Percentiles rank a stretch among this genome's conserved stretches.
Evolutionary conservation across 23 red algal species (phyloP).

Genomic region (Cyanidium caldarium): DNA sequence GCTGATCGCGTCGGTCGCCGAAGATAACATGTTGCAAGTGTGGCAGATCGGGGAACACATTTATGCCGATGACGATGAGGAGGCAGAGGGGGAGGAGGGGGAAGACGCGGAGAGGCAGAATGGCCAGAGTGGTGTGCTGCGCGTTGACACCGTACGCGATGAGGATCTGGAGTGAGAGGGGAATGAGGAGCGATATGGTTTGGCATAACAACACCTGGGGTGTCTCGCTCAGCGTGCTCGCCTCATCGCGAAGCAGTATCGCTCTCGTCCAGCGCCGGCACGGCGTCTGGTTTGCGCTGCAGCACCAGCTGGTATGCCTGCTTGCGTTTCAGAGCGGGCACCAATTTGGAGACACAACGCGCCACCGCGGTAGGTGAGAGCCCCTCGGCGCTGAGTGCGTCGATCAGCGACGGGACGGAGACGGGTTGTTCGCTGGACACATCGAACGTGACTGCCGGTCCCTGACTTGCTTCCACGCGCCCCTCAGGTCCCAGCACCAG

Average conservation of each 20-base stretch:
- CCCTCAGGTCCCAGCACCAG: constrained; percentile 23
- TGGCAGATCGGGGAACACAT: constrained; percentile 93
- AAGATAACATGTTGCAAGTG: constrained; percentile 94
- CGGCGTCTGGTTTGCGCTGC: no score
- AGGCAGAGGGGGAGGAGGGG: constrained; percentile 24
- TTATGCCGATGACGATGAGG: constrained; percentile 44
- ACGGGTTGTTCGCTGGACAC: neutral
- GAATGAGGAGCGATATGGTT: no score
- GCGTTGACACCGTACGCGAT: no score
- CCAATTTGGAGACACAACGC: neutral
- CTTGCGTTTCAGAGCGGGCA: neutral
- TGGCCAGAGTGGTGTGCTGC: no score
- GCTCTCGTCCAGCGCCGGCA: no score
- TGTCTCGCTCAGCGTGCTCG: no score
- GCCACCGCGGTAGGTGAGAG: neutral
- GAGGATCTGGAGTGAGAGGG: no score
- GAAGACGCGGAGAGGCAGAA: no score
- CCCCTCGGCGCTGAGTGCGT: neutral
- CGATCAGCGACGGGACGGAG: neutral
- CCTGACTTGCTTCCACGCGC: neutral
- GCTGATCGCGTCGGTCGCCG: constrained; percentile 74
- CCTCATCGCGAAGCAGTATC: no score
- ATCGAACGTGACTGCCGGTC: neutral
- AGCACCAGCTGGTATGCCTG: neutral
- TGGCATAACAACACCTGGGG: no score